Percentiles rank a stretch among this genome's conserved stretches.
phyloP scores from a whole-genome alignment of 2,329 filamentous ascomycete species.

The Xylariaceae sp. region DNA sequence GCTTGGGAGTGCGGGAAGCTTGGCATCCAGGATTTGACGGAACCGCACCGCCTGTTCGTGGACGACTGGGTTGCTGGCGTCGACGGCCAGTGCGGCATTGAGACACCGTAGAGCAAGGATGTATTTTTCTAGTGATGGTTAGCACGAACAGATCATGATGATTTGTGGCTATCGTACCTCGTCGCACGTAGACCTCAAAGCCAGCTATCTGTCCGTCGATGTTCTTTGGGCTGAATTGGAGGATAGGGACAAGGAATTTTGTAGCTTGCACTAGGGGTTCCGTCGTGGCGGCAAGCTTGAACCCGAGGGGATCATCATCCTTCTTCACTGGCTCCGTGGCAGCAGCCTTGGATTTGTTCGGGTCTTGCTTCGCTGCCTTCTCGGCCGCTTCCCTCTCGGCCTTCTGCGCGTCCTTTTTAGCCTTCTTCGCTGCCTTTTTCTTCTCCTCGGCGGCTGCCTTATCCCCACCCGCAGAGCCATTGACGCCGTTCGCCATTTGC shows the following conservation, averaged over 20 bases:
- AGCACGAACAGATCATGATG: conserved; percentile 1
- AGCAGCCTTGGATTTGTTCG: conserved; percentile 63
- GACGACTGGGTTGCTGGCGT: conserved; percentile 62
- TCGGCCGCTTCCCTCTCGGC: conserved; percentile 73
- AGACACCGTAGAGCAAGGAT: conserved; percentile 82
- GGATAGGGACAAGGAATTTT: conserved; percentile 74
- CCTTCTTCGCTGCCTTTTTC: conserved; percentile 87
- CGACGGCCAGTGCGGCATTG: conserved; percentile 61
- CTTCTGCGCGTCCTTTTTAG: conserved; percentile 69
- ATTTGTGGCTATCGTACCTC: conserved; percentile 51
- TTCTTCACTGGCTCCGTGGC: conserved; percentile 71
- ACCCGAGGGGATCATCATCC: conserved; percentile 80
- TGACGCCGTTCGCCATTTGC: conserved; percentile 54
- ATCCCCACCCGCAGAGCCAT: conserved; percentile 39
- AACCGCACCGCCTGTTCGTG: conserved; percentile 69
- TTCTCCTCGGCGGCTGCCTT: conserved; percentile 58
- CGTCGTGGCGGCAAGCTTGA: conserved; percentile 70
- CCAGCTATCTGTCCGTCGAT: conserved; percentile 76
- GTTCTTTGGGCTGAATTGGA: conserved; percentile 75
- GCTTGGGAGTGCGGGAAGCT: conserved; percentile 51
- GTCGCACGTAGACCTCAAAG: conserved; percentile 82
- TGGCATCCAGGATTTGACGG: conserved; percentile 51
- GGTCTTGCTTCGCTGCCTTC: conserved; percentile 71
- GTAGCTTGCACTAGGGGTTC: conserved; percentile 80
- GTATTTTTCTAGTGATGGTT: conserved; percentile 60